These are phyloP conservation scores for Aspergillus quadricinctus DNA, from an alignment of 2,329 filamentous ascomycete species.

Conservation along the genomic window DNA sequence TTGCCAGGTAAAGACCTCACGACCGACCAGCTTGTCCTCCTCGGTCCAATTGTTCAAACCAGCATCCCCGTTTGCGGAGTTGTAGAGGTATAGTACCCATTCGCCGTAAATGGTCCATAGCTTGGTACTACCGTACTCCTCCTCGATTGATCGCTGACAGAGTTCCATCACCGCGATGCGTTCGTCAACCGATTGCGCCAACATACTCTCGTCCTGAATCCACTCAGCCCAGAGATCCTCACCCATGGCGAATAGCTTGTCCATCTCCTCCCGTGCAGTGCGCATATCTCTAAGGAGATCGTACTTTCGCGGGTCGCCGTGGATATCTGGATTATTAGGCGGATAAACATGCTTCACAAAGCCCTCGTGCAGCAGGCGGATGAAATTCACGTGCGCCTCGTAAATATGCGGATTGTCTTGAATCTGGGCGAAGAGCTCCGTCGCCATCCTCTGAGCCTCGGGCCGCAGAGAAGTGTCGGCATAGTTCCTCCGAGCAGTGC, in stretches of 20 bases:
- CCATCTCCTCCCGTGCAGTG: constrained; percentile 54
- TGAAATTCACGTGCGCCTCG: constrained; percentile 44
- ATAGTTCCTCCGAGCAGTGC: constrained; percentile 35
- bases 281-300: constrained; percentile 46
- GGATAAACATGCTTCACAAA: constrained; percentile 46
- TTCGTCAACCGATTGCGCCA: constrained; percentile 54
- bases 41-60: constrained; percentile 44
- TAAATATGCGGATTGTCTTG: constrained; percentile 45
- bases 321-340: constrained; percentile 40
- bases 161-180: constrained; percentile 57
- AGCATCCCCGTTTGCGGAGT: constrained; percentile 45
- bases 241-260: constrained; percentile 59
- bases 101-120: constrained; percentile 61
- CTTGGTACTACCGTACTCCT: constrained; percentile 58
- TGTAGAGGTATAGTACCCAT: constrained; percentile 55
- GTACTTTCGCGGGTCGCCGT: constrained; percentile 43
- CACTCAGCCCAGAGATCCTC: constrained; percentile 61
- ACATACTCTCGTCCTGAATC: constrained; percentile 58
- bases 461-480: constrained; percentile 38
- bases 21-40: constrained; percentile 55
- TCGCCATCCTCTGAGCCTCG: constrained; percentile 39
- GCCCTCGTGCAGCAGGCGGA: constrained; percentile 44
- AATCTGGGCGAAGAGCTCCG: constrained; percentile 39
- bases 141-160: constrained; percentile 55
- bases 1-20: constrained; percentile 56